phyloP scores from a whole-genome alignment of 2,329 filamentous ascomycete species.

The Waltergamsia citrina region DNA sequence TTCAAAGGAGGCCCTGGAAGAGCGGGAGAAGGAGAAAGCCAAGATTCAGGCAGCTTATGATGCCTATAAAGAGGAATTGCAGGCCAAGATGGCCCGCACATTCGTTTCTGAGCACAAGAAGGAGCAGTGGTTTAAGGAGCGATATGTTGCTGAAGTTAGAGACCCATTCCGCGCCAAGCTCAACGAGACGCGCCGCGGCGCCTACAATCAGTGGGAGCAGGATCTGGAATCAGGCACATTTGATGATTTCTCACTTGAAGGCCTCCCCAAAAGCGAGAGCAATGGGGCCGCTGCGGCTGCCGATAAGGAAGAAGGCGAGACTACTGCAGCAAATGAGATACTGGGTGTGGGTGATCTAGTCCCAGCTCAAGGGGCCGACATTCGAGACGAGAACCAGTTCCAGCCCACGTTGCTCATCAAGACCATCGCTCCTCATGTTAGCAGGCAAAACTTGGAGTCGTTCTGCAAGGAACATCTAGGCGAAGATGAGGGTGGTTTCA shows the following conservation, averaged over 20 bases:
- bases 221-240: conserved; percentile 80
- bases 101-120: conserved; percentile 91
- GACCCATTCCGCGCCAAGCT: conserved; percentile 67
- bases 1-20: conserved; percentile 58
- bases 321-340: conserved; percentile 83
- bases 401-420: conserved; percentile 95
- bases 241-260: conserved; percentile 90
- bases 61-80: conserved; percentile 57
- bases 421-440: conserved; percentile 93
- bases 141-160: conserved; percentile 77
- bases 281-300: conserved; percentile 73
- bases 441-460: conserved; percentile 81
- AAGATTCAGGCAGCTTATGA: conserved; percentile 67
- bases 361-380: conserved; percentile 72
- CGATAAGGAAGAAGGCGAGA: conserved; percentile 94
- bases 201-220: conserved; percentile 80
- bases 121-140: conserved; percentile 97
- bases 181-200: conserved; percentile 67
- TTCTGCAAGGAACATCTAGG: conserved; percentile 94
- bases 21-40: conserved; percentile 69
- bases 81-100: conserved; percentile 71
- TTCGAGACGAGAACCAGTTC: conserved; percentile 79
- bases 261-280: conserved; percentile 85
- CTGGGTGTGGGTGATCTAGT: conserved; percentile 86
- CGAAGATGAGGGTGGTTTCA: conserved; percentile 84